Percentiles rank a stretch among this genome's conserved stretches.
These are phyloP conservation scores for Candida corydali DNA, from an alignment of 805 yeast genomes.

Conservation along the genomic window DNA sequence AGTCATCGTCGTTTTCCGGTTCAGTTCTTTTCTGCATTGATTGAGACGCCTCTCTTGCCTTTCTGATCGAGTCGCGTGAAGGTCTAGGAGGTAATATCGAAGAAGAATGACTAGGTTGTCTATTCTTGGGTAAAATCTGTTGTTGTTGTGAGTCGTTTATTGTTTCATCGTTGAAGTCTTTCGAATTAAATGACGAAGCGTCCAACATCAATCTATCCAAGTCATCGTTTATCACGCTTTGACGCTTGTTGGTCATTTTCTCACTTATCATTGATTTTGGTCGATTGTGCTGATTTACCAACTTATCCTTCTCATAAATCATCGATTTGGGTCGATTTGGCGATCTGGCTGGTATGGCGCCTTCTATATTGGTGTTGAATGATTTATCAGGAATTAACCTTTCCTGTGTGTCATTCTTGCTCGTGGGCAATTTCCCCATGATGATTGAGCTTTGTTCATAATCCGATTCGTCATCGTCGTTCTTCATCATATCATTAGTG, in stretches of 20 bases:
- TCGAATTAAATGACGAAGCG: slow-evolving; percentile 7
- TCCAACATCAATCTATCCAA: slow-evolving; percentile 33
- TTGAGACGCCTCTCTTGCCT: slow-evolving; percentile 9
- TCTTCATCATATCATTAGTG: slow-evolving; percentile 4
- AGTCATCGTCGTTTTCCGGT: slow-evolving; percentile 16
- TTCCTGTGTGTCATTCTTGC: neutral
- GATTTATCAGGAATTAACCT: slow-evolving; percentile 22
- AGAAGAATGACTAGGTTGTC: neutral
- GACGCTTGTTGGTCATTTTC: neutral
- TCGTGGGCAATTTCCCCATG: slow-evolving; percentile 13
- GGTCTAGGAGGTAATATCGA: slow-evolving; percentile 10
- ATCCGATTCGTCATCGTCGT: slow-evolving; percentile 7
- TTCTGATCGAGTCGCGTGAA: slow-evolving; percentile 5
- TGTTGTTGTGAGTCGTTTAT: neutral
- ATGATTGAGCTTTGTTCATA: slow-evolving; percentile 9
- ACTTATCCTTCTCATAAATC: slow-evolving; percentile 7
- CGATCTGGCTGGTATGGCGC: slow-evolving; percentile 37
- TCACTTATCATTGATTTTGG: neutral
- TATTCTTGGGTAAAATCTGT: neutral
- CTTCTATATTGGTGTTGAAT: slow-evolving; percentile 32
- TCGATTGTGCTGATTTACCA: neutral
- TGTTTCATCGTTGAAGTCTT: neutral
- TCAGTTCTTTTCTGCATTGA: neutral
- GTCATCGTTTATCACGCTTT: slow-evolving; percentile 27
- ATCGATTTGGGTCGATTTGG: slow-evolving; percentile 25